These are phyloP conservation scores for Nitzschia sp. DNA, from an alignment of 108 stramenopile genomes.

Conservation along the genomic window DNA sequence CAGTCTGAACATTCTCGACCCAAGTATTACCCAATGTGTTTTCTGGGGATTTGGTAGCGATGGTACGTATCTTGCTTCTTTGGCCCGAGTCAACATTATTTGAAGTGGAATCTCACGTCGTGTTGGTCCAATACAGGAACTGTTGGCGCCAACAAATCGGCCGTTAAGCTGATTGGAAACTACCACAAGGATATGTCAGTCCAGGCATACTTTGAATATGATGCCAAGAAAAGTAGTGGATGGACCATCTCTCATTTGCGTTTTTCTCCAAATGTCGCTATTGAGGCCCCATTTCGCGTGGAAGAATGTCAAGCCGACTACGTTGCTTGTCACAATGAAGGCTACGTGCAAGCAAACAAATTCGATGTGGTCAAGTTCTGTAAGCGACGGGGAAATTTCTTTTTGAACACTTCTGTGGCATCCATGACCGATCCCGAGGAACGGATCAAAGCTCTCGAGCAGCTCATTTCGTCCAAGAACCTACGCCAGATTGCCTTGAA, in stretches of 20 bases:
- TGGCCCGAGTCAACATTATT: not conserved
- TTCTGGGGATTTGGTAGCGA: constrained; percentile 67
- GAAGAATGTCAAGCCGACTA: constrained; percentile 54
- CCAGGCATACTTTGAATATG: constrained; percentile 70
- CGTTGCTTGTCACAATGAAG: constrained; percentile 66
- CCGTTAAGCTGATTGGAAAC: constrained; percentile 59
- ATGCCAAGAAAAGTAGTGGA: constrained; percentile 62
- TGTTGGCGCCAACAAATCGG: constrained; percentile 61
- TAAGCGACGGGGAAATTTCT: constrained; percentile 54
- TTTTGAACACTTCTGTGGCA: constrained; percentile 60
- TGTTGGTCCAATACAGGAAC: constrained; percentile 16
- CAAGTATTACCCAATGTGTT: constrained; percentile 52
- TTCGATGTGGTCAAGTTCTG: constrained; percentile 57
- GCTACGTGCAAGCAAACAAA: constrained; percentile 60
- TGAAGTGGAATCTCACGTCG: not conserved
- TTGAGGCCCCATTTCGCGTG: constrained; percentile 28
- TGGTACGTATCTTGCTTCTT: constrained; percentile 10
- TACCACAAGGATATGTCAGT: constrained; percentile 51
- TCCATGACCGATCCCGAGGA: constrained; percentile 40
- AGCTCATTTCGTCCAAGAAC: constrained; percentile 50
- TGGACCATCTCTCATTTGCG: constrained; percentile 60
- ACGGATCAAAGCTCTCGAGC: constrained; percentile 53
- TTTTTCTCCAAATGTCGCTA: constrained; percentile 31
- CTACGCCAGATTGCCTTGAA: constrained; percentile 37
- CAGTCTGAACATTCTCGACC: constrained; percentile 37